Evolutionary conservation across 805 yeast genomes (phyloP), one percentile per base, ranked within the genome.

Genomic region (Torulaspora quercuum): DNA sequence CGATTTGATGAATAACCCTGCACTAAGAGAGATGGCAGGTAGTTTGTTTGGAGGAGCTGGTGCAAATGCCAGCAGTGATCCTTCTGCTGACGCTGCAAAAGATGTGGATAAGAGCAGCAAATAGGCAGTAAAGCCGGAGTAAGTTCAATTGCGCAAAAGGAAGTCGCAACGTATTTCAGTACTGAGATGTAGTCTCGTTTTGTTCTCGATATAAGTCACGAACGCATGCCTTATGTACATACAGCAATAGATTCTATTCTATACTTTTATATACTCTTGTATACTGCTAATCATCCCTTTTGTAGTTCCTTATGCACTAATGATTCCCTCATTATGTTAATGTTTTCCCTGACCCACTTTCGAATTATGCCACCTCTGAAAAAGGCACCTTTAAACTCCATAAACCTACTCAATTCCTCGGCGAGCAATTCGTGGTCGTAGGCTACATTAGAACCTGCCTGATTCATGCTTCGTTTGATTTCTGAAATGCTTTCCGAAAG

Each of bases 1-100:
- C 25, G 85, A 81, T 32, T 53, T 88, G 57, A 76, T 87, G 85
- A 82, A 77, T 62, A 82, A 87, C 61, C 95, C 95, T 37, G 76
- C 78, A 69, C 65, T 87, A 29, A 78, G 70, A 59, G 75, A 80
- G 46, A 65, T 82, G 76, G 92, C 89, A 21, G 72, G 68, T 39
- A 81, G 70, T 52, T 79, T 86, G 55, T 73, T 80, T 74, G 82
- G 84, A 32, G 75, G 76, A 20, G 60, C 61, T 34, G 61, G 59
- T 25, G 42, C 48, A 4, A 34, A 23, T 8, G 12, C 29, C 15
- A 17, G 38, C 16, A 35, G 29, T 38, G 37, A 29, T 27, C 39
- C 31, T 21, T 22, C 38, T 12, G 37, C 42, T 11, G 48, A 44
- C 29, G 46, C 36, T 21, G 42, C 45, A 21, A 34, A 35, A 34